phyloP scores from a whole-genome alignment of 208 protist species.

The Leishmania guyanensis region DNA sequence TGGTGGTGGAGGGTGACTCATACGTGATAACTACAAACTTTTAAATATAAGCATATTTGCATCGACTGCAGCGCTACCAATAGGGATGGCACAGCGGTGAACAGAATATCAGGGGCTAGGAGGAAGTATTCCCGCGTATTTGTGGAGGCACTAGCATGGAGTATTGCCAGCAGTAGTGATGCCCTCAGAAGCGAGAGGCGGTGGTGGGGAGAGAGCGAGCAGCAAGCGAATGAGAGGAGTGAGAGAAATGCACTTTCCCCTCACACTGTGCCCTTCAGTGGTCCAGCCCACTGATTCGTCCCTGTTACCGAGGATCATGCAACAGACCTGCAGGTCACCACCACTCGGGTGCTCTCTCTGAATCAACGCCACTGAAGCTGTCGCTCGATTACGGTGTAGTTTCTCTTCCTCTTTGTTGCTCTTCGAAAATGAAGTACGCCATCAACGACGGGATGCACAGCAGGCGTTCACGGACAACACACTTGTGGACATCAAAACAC shows the following conservation, averaged over 20 bases:
- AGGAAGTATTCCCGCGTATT: neutral
- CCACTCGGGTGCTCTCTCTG: neutral
- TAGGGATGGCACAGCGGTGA: neutral
- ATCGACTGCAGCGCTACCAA: neutral
- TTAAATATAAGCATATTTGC: neutral
- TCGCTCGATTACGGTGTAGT: neutral
- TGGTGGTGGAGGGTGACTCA: neutral
- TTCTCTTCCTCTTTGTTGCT: too few species aligned
- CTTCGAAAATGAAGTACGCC: neutral
- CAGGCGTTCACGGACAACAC: neutral
- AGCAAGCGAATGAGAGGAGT: neutral
- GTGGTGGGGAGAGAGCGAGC: neutral
- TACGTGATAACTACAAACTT: neutral
- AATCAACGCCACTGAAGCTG: neutral
- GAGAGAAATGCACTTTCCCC: neutral
- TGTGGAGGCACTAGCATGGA: neutral
- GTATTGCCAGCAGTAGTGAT: neutral
- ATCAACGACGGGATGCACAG: neutral
- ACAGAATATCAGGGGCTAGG: neutral
- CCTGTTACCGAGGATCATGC: neutral
- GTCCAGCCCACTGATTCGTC: neutral
- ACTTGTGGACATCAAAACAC: too few species aligned
- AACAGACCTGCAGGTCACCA: neutral
- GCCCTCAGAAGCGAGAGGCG: too few species aligned
- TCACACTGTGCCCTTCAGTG: neutral